Conservation (phyloP, 441 rosid species). For the Pelargonium citronellum region DNA sequence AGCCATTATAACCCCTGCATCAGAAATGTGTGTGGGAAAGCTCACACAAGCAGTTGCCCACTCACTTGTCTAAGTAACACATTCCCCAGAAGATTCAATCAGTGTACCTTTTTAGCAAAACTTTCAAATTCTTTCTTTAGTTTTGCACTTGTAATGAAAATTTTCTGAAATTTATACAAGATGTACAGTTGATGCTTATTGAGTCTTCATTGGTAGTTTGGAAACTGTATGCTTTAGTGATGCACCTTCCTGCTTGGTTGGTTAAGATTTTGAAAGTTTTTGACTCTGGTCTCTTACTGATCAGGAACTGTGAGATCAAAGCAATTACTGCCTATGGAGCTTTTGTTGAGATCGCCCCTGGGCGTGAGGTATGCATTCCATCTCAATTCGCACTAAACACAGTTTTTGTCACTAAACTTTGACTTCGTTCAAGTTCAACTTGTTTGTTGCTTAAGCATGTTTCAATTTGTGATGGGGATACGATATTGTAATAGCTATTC, state of each 20-base stretch:
- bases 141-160: neutral
- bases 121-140: too few relatives aligned
- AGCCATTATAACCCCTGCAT: neutral
- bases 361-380: constrained; percentile 63
- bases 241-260: constrained; percentile 13
- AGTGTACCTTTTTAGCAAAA: neutral
- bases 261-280: constrained; percentile 10
- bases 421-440: neutral
- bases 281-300: constrained; percentile 19
- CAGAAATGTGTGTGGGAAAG: neutral
- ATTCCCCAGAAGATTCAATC: neutral
- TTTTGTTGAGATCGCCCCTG: constrained; percentile 95
- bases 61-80: neutral
- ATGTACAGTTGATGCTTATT: neutral
- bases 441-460: neutral
- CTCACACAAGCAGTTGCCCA: neutral
- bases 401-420: neutral
- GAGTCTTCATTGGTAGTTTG: neutral
- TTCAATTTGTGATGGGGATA: neutral
- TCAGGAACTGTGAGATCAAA: constrained; percentile 91
- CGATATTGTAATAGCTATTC: neutral
- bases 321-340: constrained; percentile 81
- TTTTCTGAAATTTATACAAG: neutral
- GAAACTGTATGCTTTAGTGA: constrained; percentile 11
- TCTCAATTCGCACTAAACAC: constrained; percentile 10